A percentile compares a stretch with the other conserved stretches of the same genome.
Conservation (phyloP, 179 eudicot species). For the Drosera spatulata region DNA sequence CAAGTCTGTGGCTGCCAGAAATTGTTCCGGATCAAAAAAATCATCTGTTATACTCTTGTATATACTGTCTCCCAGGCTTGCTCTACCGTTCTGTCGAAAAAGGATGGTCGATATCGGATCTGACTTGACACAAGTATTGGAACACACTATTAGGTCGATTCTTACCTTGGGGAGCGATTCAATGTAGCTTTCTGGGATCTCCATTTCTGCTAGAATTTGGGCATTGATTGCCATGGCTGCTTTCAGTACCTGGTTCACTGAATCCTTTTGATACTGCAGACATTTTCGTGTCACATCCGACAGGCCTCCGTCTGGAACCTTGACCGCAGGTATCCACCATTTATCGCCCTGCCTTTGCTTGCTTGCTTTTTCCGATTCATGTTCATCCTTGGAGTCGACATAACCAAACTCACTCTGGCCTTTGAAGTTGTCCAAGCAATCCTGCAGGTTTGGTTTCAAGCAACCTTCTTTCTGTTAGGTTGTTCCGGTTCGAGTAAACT, state of each 20-base stretch:
- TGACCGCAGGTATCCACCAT: constrained; percentile 86
- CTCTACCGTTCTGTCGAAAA: constrained; percentile 59
- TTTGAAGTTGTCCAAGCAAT: constrained; percentile 64
- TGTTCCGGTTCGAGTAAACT: not conserved
- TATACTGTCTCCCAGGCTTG: constrained; percentile 75
- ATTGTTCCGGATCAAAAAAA: constrained; percentile 55
- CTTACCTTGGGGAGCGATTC: constrained; percentile 85
- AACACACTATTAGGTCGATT: not conserved
- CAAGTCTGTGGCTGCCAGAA: constrained; percentile 49
- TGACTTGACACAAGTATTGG: not conserved
- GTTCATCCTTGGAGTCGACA: constrained; percentile 41
- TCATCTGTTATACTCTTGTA: constrained; percentile 84
- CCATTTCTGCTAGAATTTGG: constrained; percentile 77
- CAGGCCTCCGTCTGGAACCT: constrained; percentile 63
- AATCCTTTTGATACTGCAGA: constrained; percentile 67
- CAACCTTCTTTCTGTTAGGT: not conserved
- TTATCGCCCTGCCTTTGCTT: constrained; percentile 38
- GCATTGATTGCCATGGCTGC: constrained; percentile 96
- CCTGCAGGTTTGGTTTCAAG: constrained; percentile 21
- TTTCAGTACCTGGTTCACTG: constrained; percentile 87
- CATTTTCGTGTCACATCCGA: constrained; percentile 59
- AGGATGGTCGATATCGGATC: not conserved
- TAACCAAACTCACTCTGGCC: constrained; percentile 61
- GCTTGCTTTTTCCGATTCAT: constrained; percentile 38
- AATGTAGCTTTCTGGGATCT: constrained; percentile 79